Evolutionary conservation across 768 basidiomycete species (phyloP).

Genomic region (Tubosaeta sp.): DNA sequence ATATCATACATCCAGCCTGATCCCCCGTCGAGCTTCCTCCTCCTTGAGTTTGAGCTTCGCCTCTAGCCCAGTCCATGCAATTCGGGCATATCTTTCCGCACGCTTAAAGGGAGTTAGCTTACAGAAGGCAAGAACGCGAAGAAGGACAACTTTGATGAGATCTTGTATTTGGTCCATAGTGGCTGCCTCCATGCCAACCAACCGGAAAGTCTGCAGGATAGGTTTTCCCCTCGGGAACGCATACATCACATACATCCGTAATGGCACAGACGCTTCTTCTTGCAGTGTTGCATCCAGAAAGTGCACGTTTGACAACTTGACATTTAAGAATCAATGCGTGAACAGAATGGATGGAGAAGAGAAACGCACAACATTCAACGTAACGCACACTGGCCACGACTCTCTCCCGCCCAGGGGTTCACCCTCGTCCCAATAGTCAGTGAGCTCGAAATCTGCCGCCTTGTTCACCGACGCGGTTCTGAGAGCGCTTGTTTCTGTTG

Average conservation of each 20-base stretch:
- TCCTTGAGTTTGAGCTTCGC: conserved; percentile 61
- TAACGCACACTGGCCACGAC: conserved; percentile 71
- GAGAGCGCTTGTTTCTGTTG: conserved; percentile 42
- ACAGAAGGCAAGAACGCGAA: background rate
- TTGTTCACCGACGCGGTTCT: conserved; percentile 45
- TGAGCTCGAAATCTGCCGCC: conserved; percentile 80
- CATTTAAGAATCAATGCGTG: background rate
- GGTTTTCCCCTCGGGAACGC: conserved; percentile 47
- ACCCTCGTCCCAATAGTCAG: conserved; percentile 87
- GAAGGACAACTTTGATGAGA: conserved; percentile 47
- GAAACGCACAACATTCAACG: conserved; percentile 66
- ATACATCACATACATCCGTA: conserved; percentile 59
- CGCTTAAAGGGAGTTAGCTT: conserved; percentile 48
- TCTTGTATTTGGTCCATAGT: conserved; percentile 43
- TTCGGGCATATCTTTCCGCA: conserved; percentile 61
- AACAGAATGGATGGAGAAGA: background rate
- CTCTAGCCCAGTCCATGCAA: conserved; percentile 54
- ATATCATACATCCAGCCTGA: no score
- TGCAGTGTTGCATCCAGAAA: conserved; percentile 70
- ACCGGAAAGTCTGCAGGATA: conserved; percentile 57
- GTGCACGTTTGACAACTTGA: conserved; percentile 53
- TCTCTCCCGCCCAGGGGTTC: conserved; percentile 58
- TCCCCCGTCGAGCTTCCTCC: conserved; percentile 55
- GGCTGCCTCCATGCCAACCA: conserved; percentile 61
- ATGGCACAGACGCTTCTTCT: conserved; percentile 67